Evolutionary conservation across 306 rosid species (phyloP).

Genomic region (Malus domestica): ASM211411v1 NC_041799.1:39566001-39566500

Average conservation of each 20-base stretch:
- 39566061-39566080: background rate
- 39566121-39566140: conserved; percentile 8
- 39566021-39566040: background rate
- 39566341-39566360: conserved; percentile 81
- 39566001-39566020: too few relatives aligned
- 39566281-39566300: conserved; percentile 60
- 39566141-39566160: conserved; percentile 92
- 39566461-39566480: conserved; percentile 27
- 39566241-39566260: conserved; percentile 62
- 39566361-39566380: conserved; percentile 31
- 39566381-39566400: conserved; percentile 5
- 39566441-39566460: conserved; percentile 47
- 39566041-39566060: background rate
- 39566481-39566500: background rate
- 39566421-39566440: conserved; percentile 37
- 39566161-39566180: conserved; percentile 88
- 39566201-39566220: conserved; percentile 62
- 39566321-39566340: conserved; percentile 89
- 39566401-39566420: conserved; percentile 24
- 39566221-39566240: conserved; percentile 72
- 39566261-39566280: conserved; percentile 71
- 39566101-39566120: background rate
- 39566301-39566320: conserved; percentile 74
- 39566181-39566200: conserved; percentile 73
- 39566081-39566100: background rate